Evolutionary conservation across 75 land plant species (phyloP).

Genomic region (Cunninghamia lanceolata): DNA sequence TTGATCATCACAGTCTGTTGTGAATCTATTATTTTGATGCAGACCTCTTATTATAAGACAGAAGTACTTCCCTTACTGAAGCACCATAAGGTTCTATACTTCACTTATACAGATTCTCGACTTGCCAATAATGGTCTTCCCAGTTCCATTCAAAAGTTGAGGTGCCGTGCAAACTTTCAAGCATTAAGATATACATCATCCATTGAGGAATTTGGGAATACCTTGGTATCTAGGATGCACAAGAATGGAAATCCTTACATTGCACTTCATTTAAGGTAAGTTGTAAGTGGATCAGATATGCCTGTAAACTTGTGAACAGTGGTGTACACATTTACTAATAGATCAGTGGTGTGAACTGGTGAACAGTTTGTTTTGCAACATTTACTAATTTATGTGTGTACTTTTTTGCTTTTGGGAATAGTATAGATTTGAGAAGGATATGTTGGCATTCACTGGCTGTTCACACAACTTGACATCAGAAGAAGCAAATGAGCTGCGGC

Average conservation of each 20-base stretch:
- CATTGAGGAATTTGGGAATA: conserved; percentile 67
- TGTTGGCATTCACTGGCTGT: conserved; percentile 98
- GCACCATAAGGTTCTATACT: conserved; percentile 77
- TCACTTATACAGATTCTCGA: conserved; percentile 82
- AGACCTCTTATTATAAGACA: conserved; percentile 65
- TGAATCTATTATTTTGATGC: conserved; percentile 10
- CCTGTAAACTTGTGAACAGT: not conserved
- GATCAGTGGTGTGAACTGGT: too few relatives aligned
- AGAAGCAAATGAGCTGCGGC: conserved; percentile 72
- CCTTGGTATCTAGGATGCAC: conserved; percentile 64
- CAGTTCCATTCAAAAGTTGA: conserved; percentile 65
- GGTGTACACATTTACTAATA: not conserved
- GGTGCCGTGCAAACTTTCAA: conserved; percentile 76
- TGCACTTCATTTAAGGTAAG: conserved; percentile 84
- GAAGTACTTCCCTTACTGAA: conserved; percentile 74
- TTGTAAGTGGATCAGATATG: not conserved
- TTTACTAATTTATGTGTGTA: not conserved
- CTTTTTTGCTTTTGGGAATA: not conserved
- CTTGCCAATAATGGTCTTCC: conserved; percentile 81
- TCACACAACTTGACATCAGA: conserved; percentile 67
- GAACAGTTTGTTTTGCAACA: not conserved
- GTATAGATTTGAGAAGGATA: conserved; percentile 91
- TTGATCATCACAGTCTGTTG: not conserved
- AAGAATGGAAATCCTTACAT: conserved; percentile 53
- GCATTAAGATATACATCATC: conserved; percentile 65